A percentile compares a stretch with the other conserved stretches of the same genome.
phyloP scores from a whole-genome alignment of 306 rosid species.

The Castanopsis chinensis region DNA sequence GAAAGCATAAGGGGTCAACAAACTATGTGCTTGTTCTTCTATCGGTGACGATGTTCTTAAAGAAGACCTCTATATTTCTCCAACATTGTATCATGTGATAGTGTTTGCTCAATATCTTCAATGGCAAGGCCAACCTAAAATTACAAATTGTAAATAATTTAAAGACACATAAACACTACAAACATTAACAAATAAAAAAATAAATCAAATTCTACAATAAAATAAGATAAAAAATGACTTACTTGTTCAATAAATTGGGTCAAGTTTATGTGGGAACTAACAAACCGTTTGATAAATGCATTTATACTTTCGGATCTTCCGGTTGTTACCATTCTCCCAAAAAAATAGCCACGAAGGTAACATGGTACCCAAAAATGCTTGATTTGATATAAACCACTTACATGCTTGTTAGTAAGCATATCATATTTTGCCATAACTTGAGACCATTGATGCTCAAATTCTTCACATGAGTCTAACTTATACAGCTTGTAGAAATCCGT shows the following conservation, averaged over 20 bases:
- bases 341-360: slow-evolving; percentile 7
- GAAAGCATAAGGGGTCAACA: not conserved
- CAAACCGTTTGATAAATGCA: slow-evolving; percentile 7
- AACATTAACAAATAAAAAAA: not conserved
- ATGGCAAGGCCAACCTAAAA: no score
- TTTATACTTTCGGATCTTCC: slow-evolving; percentile 10
- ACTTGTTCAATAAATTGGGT: not conserved
- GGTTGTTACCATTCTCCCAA: slow-evolving; percentile 1
- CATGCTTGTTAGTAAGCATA: not conserved
- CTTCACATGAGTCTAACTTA: not conserved
- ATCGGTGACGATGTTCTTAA: not conserved
- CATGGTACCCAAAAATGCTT: not conserved
- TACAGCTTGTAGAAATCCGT: no score
- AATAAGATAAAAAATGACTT: not conserved
- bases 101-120: not conserved
- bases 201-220: not conserved
- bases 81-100: not conserved
- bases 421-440: not conserved
- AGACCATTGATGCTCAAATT: slow-evolving; percentile 4
- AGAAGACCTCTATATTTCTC: not conserved
- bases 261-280: not conserved
- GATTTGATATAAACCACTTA: not conserved
- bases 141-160: no score
- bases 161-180: not conserved
- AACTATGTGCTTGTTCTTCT: not conserved